phyloP scores from a whole-genome alignment of 1,284 basidiomycete genomes.

The Cryptococcus floricola region DNA sequence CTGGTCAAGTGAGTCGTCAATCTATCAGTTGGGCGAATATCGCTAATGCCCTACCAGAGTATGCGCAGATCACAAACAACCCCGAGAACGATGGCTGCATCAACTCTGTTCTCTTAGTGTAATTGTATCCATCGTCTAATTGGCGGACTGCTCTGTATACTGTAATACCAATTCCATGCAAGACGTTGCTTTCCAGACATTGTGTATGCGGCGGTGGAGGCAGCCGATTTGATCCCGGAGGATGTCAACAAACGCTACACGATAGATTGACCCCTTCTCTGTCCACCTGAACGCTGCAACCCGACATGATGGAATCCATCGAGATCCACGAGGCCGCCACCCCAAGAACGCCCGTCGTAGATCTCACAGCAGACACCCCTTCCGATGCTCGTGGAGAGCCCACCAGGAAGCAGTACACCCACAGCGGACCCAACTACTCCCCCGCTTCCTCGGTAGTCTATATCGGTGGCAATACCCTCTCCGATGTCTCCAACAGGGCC shows the following conservation, averaged over 20 bases:
- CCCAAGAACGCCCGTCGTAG: slow-evolving; percentile 5
- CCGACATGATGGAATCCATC: slow-evolving; percentile 11
- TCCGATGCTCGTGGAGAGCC: not conserved
- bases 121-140: slow-evolving; percentile 2
- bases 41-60: slow-evolving; percentile 62
- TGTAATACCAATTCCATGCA: too few species aligned
- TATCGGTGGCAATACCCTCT: not conserved
- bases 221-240: too few species aligned
- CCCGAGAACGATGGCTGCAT: slow-evolving; percentile 96
- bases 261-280: too few species aligned
- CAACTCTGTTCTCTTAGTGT: slow-evolving; percentile 72
- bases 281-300: too few species aligned
- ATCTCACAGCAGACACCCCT: slow-evolving; percentile 10
- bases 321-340: slow-evolving; percentile 6
- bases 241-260: too few species aligned
- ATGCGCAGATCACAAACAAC: slow-evolving; percentile 95
- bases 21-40: not conserved
- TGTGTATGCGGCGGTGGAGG: too few species aligned
- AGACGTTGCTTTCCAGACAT: too few species aligned
- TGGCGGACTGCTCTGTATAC: too few species aligned
- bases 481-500: not conserved
- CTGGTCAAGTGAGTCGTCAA: slow-evolving; percentile 53
- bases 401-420: not conserved
- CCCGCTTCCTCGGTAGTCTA: not conserved
- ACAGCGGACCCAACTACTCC: not conserved